phyloP scores from a whole-genome alignment of 2,329 filamentous ascomycete species.

The Aspergillus latus region DNA sequence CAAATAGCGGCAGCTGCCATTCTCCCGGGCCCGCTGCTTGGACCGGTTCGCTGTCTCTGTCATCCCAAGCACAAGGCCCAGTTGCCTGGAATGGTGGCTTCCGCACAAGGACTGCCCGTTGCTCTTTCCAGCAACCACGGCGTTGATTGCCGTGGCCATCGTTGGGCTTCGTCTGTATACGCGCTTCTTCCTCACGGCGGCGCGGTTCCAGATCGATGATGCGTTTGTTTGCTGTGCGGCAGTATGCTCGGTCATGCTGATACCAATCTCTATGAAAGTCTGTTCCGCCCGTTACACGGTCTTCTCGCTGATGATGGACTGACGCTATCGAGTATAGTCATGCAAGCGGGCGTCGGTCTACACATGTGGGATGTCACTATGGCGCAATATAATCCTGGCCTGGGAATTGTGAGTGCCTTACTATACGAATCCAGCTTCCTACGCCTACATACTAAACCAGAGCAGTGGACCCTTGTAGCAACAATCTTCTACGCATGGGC shows the following conservation, averaged over 20 bases:
- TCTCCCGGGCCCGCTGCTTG: not conserved
- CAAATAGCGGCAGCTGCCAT: not conserved
- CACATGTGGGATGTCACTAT: not conserved
- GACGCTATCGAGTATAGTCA: not conserved
- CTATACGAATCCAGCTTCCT: no score
- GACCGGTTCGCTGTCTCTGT: not conserved
- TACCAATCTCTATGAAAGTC: not conserved
- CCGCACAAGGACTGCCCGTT: no score
- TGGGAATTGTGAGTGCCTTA: not conserved
- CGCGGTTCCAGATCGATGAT: not conserved
- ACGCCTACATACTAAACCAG: not conserved
- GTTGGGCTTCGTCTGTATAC: not conserved
- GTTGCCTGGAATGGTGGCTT: not conserved
- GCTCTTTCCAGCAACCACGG: not conserved
- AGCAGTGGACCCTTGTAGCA: not conserved
- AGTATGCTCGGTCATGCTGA: not conserved
- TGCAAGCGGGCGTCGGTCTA: not conserved
- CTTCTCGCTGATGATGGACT: not conserved
- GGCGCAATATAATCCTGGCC: not conserved
- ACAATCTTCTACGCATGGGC: slow-evolving; percentile 1
- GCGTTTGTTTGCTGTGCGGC: not conserved
- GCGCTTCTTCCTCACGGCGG: not conserved
- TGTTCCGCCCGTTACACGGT: not conserved
- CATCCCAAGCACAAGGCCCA: not conserved
- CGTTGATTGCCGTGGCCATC: not conserved